Conservation (phyloP, 306 rosid species). For the Bauhinia variegata region DNA sequence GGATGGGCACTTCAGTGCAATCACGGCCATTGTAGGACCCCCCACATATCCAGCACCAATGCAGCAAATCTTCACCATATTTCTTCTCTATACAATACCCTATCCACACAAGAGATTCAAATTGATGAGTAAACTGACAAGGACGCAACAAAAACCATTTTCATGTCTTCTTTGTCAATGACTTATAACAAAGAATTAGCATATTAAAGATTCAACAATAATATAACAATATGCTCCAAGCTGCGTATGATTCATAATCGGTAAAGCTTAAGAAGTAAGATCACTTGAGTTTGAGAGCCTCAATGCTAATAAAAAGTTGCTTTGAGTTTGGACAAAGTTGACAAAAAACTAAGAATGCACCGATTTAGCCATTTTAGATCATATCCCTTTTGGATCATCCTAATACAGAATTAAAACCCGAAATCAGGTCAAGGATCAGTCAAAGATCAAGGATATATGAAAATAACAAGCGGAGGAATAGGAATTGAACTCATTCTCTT, state of each 20-base stretch:
- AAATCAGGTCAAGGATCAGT: no score
- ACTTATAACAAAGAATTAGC: neutral
- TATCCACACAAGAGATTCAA: constrained; percentile 38
- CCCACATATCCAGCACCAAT: constrained; percentile 99
- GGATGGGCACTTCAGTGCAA: constrained; percentile 89
- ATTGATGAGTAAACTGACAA: constrained; percentile 35
- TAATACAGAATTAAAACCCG: neutral
- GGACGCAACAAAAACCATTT: constrained; percentile 1
- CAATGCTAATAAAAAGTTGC: neutral
- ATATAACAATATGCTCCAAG: no score
- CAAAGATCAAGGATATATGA: constrained; percentile 1
- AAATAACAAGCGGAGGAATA: constrained; percentile 2
- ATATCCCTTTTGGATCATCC: constrained; percentile 3
- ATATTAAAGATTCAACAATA: neutral
- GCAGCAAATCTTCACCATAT: constrained; percentile 99
- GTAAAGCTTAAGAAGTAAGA: no score
- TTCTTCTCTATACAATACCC: constrained; percentile 48
- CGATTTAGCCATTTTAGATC: constrained; percentile 1
- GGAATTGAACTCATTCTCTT: constrained; percentile 16
- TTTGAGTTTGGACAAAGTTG: no score
- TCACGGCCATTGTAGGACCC: constrained; percentile 98
- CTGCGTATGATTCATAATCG: no score
- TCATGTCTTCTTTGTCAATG: neutral
- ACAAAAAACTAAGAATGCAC: neutral
- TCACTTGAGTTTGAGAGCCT: no score